phyloP scores from a whole-genome alignment of 495 filamentous ascomycete species.

The Neurospora sp. region DNA sequence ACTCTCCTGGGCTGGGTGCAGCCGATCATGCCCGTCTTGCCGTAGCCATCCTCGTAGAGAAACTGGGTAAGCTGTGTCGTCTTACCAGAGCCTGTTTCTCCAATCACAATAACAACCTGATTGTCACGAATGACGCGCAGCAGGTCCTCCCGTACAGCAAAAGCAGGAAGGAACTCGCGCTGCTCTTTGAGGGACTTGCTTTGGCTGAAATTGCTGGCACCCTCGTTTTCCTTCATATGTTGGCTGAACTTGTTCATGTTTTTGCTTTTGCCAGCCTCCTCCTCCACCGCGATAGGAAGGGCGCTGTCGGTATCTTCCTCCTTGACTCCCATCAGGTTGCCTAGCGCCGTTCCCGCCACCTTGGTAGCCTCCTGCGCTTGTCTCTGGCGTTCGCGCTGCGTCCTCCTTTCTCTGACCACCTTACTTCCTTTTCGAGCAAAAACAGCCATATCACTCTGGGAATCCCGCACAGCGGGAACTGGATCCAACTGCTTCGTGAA shows the following conservation, averaged over 20 bases:
- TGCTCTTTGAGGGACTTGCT: slow-evolving; percentile 89
- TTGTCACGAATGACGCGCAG: slow-evolving; percentile 91
- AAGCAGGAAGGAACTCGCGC: slow-evolving; percentile 87
- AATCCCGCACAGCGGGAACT: slow-evolving; percentile 83
- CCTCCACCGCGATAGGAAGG: slow-evolving; percentile 63
- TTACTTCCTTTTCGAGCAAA: slow-evolving; percentile 94
- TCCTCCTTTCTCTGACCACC: slow-evolving; percentile 81
- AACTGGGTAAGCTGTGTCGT: slow-evolving; percentile 96
- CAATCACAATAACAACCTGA: slow-evolving; percentile 93
- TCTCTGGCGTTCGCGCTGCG: slow-evolving; percentile 87
- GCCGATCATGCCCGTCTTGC: slow-evolving; percentile 76
- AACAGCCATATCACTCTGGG: slow-evolving; percentile 98
- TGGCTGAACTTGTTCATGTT: slow-evolving; percentile 76
- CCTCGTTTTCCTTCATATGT: slow-evolving; percentile 81
- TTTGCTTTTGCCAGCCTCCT: slow-evolving; percentile 36
- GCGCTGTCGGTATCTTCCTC: slow-evolving; percentile 92
- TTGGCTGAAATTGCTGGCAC: slow-evolving; percentile 84
- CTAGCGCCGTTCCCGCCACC: slow-evolving; percentile 80
- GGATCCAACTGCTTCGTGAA: slow-evolving; percentile 98
- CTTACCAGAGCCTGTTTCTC: slow-evolving; percentile 93
- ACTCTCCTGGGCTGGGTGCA: slow-evolving; percentile 94
- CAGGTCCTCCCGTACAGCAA: slow-evolving; percentile 95
- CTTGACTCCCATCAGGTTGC: slow-evolving; percentile 89
- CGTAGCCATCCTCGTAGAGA: slow-evolving; percentile 88
- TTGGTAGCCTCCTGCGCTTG: slow-evolving; percentile 95